A percentile compares a stretch with the other conserved stretches of the same genome.
Evolutionary conservation across 2,329 filamentous ascomycete species (phyloP).

Genomic region (Rutstroemia sp.): DNA sequence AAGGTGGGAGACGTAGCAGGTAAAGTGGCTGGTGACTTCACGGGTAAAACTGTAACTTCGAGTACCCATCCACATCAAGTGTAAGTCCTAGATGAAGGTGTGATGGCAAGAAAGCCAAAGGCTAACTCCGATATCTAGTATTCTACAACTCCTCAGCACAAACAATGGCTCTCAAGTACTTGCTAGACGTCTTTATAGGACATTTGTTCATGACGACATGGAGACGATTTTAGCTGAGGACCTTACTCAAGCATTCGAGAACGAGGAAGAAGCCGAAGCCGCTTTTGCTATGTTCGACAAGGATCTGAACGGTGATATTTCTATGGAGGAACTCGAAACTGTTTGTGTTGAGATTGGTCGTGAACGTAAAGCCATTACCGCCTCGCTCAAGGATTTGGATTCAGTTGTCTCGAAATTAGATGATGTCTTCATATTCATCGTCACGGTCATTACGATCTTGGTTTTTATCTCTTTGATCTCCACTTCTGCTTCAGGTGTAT

Average conservation of each 20-base stretch:
- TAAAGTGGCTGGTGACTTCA: slow-evolving; percentile 85
- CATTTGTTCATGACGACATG: slow-evolving; percentile 65
- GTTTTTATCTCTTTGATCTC: slow-evolving; percentile 88
- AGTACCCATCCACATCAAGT: slow-evolving; percentile 80
- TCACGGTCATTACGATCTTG: slow-evolving; percentile 70
- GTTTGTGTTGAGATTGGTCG: slow-evolving; percentile 92
- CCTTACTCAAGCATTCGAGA: slow-evolving; percentile 69
- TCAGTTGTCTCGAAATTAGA: slow-evolving; percentile 88
- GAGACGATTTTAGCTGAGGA: slow-evolving; percentile 76
- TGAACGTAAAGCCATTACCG: slow-evolving; percentile 91
- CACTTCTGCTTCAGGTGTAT: slow-evolving; percentile 77
- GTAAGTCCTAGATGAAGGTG: slow-evolving; percentile 13
- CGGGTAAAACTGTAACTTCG: slow-evolving; percentile 60
- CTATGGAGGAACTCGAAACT: slow-evolving; percentile 87
- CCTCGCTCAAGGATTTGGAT: slow-evolving; percentile 89
- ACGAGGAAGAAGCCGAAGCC: slow-evolving; percentile 77
- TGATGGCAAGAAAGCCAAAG: neutral
- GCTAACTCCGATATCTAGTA: slow-evolving; percentile 29
- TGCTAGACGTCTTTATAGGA: slow-evolving; percentile 81
- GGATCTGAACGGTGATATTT: slow-evolving; percentile 93
- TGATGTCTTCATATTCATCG: slow-evolving; percentile 81
- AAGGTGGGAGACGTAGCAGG: slow-evolving; percentile 82
- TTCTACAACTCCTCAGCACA: slow-evolving; percentile 67
- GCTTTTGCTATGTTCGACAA: slow-evolving; percentile 93
- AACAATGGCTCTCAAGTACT: slow-evolving; percentile 73